Base-by-base conservation (phyloP, 257 asterid species). In the Petunia axillaris region DNA sequence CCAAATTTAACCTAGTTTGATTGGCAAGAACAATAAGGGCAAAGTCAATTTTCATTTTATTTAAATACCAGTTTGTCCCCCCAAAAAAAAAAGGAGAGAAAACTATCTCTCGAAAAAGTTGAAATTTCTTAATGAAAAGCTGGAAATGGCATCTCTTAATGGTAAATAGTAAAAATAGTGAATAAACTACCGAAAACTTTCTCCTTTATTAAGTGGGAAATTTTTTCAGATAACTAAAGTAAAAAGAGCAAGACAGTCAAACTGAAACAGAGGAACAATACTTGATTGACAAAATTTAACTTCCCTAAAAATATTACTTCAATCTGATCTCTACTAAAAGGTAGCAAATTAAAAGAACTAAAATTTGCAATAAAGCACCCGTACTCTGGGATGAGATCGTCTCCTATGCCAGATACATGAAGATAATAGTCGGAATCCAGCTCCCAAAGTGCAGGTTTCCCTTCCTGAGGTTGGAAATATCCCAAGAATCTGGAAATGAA, bases 381-480 rank as follows among this genome's bases (percentile, higher is more conserved):
- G 36, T 75, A 79, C 75, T 92, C 91, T 44, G 96, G 97, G 79
- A 91, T 64, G 80, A 91, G 75, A 87, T 96, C 98, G 79, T 94
- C 99, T 81, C 97, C 98, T 77, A 91, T 86, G 71, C 98, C 98
- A 58, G 99, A 96, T 65, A 94, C 96, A 80, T 96, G 99, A 83
- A 96, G 99, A 88, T 96, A 96, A 85, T 96, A 96, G 89, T 96
- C 99, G 74, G 99, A 94, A 87, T 96, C 99, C 91, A 96, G 87
- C 83, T 96, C 99, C 99, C 99, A 96, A 41, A 96, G 88, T 78
- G 98, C 97, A 81, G 99, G 97, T 84, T 96, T 96, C 67, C 99
- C 99, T 74, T 96, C 99, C 84, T 89, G 95, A 36, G 99, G 99
- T 87, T 89, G 95, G 88, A 96, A 96, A 87, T 94, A 96, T 74